These are phyloP conservation scores for Albizia julibrissin DNA, from an alignment of 306 rosid species.

Conservation along the genomic window DNA sequence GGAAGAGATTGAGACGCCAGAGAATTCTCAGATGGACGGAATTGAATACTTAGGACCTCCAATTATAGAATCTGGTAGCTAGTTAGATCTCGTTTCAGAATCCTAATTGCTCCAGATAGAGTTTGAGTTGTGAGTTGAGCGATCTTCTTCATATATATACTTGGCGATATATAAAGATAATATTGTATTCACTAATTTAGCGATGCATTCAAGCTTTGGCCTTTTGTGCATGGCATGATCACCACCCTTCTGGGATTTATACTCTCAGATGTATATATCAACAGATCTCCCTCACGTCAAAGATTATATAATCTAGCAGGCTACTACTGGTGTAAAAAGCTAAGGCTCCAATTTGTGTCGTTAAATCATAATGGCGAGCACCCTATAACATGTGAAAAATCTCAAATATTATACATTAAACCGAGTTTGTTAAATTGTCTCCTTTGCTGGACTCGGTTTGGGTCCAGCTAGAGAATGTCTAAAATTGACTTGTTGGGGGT, in stretches of 20 bases:
- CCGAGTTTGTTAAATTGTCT: background rate
- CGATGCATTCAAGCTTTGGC: background rate
- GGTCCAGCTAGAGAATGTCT: background rate
- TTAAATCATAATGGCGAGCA: background rate
- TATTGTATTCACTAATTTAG: background rate
- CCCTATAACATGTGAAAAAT: background rate
- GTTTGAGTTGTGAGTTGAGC: background rate
- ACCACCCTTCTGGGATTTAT: background rate
- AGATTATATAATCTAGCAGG: background rate
- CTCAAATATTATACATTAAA: background rate
- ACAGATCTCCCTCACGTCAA: background rate
- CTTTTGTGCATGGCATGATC: background rate
- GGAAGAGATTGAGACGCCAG: constrained; percentile 73
- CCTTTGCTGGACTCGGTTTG: background rate
- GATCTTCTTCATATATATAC: background rate
- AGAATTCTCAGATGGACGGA: constrained; percentile 52
- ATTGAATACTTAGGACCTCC: constrained; percentile 68
- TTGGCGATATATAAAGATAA: background rate
- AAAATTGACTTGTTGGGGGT: background rate
- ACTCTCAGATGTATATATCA: constrained; percentile 19
- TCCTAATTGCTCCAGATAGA: background rate
- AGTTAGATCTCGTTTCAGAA: constrained; percentile 21
- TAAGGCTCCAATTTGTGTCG: background rate
- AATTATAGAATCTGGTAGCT: constrained; percentile 29
- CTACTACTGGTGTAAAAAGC: background rate